A percentile compares a stretch with the other conserved stretches of the same genome.
phyloP scores from a whole-genome alignment of 1,284 basidiomycete genomes.

The Marasmius oreades region DNA sequence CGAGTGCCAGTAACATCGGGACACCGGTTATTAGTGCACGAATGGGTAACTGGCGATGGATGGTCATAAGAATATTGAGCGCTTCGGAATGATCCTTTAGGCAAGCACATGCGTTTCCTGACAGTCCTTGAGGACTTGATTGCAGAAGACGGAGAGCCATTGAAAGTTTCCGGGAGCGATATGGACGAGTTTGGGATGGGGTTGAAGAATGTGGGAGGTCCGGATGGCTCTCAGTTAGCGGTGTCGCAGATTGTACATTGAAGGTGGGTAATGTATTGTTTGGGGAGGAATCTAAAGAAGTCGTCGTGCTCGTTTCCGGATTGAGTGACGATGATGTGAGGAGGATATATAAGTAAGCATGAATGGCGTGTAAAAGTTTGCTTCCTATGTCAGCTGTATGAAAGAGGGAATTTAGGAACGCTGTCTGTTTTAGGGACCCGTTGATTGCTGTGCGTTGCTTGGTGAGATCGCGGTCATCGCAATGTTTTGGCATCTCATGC shows the following conservation, averaged over 20 bases:
- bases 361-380: constrained; percentile 73
- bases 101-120: constrained; percentile 47
- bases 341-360: constrained; percentile 77
- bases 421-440: constrained; percentile 42
- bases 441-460: constrained; percentile 42
- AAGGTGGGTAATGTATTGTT: constrained; percentile 28
- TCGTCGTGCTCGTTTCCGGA: constrained; percentile 30
- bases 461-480: constrained; percentile 46
- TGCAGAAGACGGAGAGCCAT: constrained; percentile 51
- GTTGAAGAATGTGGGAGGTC: constrained; percentile 21
- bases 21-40: constrained; percentile 74
- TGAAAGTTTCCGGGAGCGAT: constrained; percentile 54
- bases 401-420: constrained; percentile 45
- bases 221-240: constrained; percentile 17
- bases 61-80: constrained; percentile 62
- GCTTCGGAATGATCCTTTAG: constrained; percentile 79
- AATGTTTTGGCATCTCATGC: constrained; percentile 67
- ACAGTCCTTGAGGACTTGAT: constrained; percentile 38
- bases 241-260: constrained; percentile 35
- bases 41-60: constrained; percentile 70
- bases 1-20: constrained; percentile 83
- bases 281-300: constrained; percentile 38
- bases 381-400: constrained; percentile 57
- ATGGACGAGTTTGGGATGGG: constrained; percentile 33
- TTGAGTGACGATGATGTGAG: constrained; percentile 67